Evolutionary conservation across 208 protist genomes (phyloP), one percentile per base, ranked within the genome.

Genomic region (Polymyxa betae): DNA sequence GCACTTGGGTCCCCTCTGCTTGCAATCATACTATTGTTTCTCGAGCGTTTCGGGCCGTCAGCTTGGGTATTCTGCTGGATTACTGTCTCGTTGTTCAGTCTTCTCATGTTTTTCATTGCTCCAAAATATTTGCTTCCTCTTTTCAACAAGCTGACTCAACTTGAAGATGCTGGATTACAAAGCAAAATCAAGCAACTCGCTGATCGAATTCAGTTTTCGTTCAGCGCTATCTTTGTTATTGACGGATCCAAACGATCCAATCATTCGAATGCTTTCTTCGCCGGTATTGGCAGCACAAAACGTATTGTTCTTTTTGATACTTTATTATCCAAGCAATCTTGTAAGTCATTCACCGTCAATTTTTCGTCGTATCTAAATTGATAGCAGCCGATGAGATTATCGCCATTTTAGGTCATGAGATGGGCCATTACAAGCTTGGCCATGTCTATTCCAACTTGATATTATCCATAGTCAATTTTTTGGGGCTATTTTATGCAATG

Each of bases 381-480:
- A 29, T 24, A 29, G 49, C 49, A 60, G 49, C 49, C 24, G 49
- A 82, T 20, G 72, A 82, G 35, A 82, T 82, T 82, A 43, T 82
- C 72, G 72, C 72, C 10, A 82, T 82, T 43, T n/a, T 82, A 35
- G 72, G 72, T n/a, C 72, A 82, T 43, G 72, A 82, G 35, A 82
- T 82, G 72, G 72, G 72, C 5, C 72, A 82, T n/a, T 82, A 82
- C n/a, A 82, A 82, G 72, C 40, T 82, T 35, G 72, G 72, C n/a
- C 72, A 82, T n/a, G 40, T 82, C n/a, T 82, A 82, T 43, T 38
- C 40, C 35, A 82, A 35, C n/a, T 43, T 82, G 35, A 20, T 43
- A n/a, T 40, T 82, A 35, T 38, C 35, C 5, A 82, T 82, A n/a
- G 72, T n/a, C 5, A 5, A 82, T 43, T 38, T n/a, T 35, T 82